A percentile compares a stretch with the other conserved stretches of the same genome.
Evolutionary conservation across 257 asterid species (phyloP).

Genomic region (Fraxinus pennsylvanica): DNA sequence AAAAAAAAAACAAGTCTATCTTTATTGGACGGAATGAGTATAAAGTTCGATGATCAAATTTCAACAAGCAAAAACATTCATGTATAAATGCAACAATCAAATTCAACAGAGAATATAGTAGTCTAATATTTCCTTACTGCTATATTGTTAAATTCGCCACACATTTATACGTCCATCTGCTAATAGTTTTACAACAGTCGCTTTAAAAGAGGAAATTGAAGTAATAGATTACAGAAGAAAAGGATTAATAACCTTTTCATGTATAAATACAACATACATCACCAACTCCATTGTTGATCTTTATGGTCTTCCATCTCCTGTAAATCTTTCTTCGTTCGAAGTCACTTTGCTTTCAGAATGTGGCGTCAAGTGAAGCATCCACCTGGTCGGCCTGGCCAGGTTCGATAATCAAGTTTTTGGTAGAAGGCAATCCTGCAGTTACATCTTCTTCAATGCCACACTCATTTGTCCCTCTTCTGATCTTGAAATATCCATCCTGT

Average conservation of each 20-base stretch:
- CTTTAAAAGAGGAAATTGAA: not conserved
- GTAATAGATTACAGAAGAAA: not conserved
- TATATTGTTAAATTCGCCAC: not conserved
- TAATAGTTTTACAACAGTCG: not conserved
- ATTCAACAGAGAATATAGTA: not conserved
- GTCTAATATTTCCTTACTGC: not conserved
- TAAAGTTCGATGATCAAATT: too few relatives aligned
- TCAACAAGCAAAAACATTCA: too few relatives aligned
- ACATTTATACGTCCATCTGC: not conserved
- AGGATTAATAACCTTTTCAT: not conserved
- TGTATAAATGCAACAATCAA: too few relatives aligned
- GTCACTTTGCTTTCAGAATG: conserved; percentile 33
- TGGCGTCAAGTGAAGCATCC: conserved; percentile 43
- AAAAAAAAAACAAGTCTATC: too few relatives aligned
- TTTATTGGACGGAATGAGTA: too few relatives aligned
- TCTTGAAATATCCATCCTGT: conserved; percentile 95
- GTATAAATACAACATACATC: not conserved
- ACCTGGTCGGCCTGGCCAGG: conserved; percentile 27
- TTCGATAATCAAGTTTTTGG: conserved; percentile 49
- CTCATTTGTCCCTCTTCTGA: conserved; percentile 84
- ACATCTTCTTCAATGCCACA: conserved; percentile 88
- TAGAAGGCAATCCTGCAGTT: conserved; percentile 78
- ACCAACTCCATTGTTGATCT: not conserved
- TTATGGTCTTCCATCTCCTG: not conserved
- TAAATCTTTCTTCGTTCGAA: not conserved